phyloP scores from a whole-genome alignment of 1,284 basidiomycete species.

The Peniophora sp. region DNA sequence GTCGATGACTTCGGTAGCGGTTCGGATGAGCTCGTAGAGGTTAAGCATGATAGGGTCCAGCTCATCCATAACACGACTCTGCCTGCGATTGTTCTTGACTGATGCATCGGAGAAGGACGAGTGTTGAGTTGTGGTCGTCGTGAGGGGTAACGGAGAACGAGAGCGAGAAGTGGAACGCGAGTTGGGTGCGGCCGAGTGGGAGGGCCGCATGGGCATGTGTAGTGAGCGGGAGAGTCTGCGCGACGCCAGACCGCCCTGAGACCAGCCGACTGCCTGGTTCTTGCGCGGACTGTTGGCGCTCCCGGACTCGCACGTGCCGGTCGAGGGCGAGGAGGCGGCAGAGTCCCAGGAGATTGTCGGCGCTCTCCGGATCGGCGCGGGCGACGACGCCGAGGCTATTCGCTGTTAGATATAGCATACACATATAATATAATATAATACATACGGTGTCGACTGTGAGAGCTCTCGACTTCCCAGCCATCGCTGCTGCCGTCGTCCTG shows the following conservation, averaged over 20 bases:
- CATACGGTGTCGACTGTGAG: constrained; percentile 73
- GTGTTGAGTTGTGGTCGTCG: constrained; percentile 31
- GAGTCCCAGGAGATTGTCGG: constrained; percentile 59
- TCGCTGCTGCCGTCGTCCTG: constrained; percentile 53
- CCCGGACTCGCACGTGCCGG: constrained; percentile 49
- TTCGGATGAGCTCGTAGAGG: constrained; percentile 87
- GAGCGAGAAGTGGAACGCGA: constrained; percentile 97
- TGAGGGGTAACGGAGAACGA: constrained; percentile 80
- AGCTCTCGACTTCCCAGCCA: constrained; percentile 70
- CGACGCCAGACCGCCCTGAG: constrained; percentile 45
- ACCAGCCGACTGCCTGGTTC: constrained; percentile 44
- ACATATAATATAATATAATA: constrained; percentile 36
- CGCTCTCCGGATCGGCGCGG: constrained; percentile 60
- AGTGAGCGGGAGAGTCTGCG: constrained; percentile 76
- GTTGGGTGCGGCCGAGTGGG: constrained; percentile 62
- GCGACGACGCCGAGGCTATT: constrained; percentile 54
- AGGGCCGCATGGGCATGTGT: constrained; percentile 63
- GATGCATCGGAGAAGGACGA: constrained; percentile 56
- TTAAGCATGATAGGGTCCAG: constrained; percentile 88
- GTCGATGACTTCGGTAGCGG: constrained; percentile 93
- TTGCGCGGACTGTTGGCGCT: constrained; percentile 52
- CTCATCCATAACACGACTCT: constrained; percentile 69
- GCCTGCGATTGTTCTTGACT: constrained; percentile 48
- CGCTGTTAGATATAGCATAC: constrained; percentile 29
- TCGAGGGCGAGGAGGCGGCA: constrained; percentile 45